Base-by-base conservation (phyloP, 176 grass and related monocot species). In the Eragrostis curvula region DNA sequence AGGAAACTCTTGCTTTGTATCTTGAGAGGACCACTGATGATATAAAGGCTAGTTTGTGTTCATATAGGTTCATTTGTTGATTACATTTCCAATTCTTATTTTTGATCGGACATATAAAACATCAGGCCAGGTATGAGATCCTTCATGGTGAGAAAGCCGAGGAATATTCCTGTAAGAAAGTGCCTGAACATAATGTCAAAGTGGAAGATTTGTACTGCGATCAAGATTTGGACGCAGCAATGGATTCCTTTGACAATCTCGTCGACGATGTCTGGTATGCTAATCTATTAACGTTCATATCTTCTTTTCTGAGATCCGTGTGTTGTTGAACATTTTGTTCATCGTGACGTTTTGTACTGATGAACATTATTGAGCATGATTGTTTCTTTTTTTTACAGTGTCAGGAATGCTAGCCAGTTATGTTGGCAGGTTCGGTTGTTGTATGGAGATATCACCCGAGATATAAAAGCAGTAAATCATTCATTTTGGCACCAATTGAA, bases 241-340 rank as follows among this genome's bases (percentile, higher is more conserved):
- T 95, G 85, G 96, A 98, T 93, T 98, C 96, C 57, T 98, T 93
- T 88, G 96, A 98, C 88, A 98, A 98, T 74, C 91, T 98, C 42
- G 96, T 83, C 86, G 96, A 51, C 86, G 96, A 76, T 98, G 96
- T 84, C 79, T 98, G 36, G 96, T 98, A 91, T 18, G 92, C 48
- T 65, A 44, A 70, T 56, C 62, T 72, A 25, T 67, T 73, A 79
- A 66, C 61, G 56, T 40, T 24, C 27, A 57, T 47, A 52, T 60
- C 20, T 83, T 69, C 44, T 36, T 74, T 50, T 79, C 51, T 73
- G 36, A 65, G 51, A 71, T 75, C 65, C 78, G 52, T 49, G 23
- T 86, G 12, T 79, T 89, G 15, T 62, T n/a, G 15, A 68, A 86
- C 63, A 49, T 80, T 77, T 12, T 94, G 29, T 79, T 79, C 55